Evolutionary conservation across 257 asterid species (phyloP).

Genomic region (Solanum lycopersicoides): DNA sequence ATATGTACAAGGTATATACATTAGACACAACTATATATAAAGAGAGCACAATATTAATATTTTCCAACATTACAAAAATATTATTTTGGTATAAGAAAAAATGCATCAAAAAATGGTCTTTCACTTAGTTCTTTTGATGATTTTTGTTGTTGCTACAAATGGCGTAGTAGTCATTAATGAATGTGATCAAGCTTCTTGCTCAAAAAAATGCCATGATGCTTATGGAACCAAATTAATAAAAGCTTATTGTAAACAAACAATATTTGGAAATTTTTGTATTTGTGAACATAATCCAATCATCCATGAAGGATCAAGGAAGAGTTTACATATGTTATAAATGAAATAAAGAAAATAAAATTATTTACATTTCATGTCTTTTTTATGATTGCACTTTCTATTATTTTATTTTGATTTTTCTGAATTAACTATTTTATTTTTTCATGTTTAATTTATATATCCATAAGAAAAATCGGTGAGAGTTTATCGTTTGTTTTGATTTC

Average conservation of each 20-base stretch:
- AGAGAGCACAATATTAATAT: neutral
- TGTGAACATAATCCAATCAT: neutral
- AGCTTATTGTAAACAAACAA: neutral
- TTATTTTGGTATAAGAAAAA: neutral
- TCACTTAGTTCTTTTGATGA: neutral
- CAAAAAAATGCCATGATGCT: neutral
- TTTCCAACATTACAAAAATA: neutral
- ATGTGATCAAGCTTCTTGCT: neutral
- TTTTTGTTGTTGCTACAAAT: neutral
- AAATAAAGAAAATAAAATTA: neutral
- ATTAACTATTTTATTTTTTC: too few relatives aligned
- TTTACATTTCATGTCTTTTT: too few relatives aligned
- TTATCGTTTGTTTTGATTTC: too few relatives aligned
- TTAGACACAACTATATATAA: neutral
- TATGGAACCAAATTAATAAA: neutral
- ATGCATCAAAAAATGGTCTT: neutral
- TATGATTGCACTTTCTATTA: too few relatives aligned
- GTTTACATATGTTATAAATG: neutral
- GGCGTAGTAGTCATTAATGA: neutral
- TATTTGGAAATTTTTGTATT: neutral
- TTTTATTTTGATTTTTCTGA: too few relatives aligned
- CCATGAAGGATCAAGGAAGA: neutral
- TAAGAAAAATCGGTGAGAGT: too few relatives aligned
- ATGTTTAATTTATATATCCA: neutral
- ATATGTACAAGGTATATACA: neutral